Evolutionary conservation across 345 rosid genomes (phyloP), one percentile per base, ranked within the genome.

Genomic region (Sisymbrium irio): DNA sequence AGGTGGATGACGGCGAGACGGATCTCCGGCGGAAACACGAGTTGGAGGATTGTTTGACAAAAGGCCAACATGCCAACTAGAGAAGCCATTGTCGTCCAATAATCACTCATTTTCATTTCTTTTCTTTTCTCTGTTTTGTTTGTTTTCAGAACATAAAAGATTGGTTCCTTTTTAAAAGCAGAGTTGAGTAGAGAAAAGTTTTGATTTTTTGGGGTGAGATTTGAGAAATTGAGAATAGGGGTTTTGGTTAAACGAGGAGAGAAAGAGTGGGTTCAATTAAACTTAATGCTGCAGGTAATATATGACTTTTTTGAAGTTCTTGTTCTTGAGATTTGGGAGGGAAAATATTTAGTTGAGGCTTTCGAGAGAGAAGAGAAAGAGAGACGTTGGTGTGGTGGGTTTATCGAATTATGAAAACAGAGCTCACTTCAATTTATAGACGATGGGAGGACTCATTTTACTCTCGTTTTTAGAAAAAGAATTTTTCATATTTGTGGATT

Each of bases 1-100:
- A 89, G 51, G 37, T 86, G 88, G 78, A 88, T 65, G 42, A 72
- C 45, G 13, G 88, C 88, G 61, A 82, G 83, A 0, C 96, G 97
- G 85, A 91, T 85, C 76, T 94, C 87, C 3, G 98, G 97, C 1
- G 96, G 97, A 78, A 89, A 87, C 28, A 94, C 58, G 15, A 79
- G 78, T 12, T 87, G 92, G 15, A 89, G 84, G 6, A 91, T 80
- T 72, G 82, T 85, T 54, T 91, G 96, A 74, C 84, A 87, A 67
- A 91, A 91, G 71, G 98, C 98, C 47, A 94, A 70, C 9, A 89
- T 91, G 9, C 97, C 97, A 0, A 94, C 57, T 17, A 94, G 65
- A 7, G 97, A 86, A 9, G 90, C 96, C 11, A 91, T 41, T 14
- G 95, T 85, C 33, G 95, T 82, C 98, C 96, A 94, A 40, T 82